Conservation (phyloP, 176 grass and related monocot genomes). For the Areca catechu region DNA sequence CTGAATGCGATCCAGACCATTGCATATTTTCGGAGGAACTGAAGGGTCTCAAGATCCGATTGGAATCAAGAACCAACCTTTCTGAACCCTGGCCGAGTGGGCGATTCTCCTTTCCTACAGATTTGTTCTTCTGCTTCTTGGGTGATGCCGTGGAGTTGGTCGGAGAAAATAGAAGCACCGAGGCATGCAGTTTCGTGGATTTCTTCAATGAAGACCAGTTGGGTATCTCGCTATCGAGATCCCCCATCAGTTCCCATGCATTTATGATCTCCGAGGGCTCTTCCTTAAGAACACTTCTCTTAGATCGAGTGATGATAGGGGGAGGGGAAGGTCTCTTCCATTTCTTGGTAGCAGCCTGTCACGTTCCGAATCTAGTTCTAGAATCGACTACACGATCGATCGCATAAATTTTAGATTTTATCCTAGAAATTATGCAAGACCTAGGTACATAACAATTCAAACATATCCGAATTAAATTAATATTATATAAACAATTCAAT, state of each 20-base stretch:
- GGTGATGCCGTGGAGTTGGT: constrained; percentile 48
- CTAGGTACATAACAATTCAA: too few relatives aligned
- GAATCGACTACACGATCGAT: too few relatives aligned
- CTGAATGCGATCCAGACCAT: constrained; percentile 14
- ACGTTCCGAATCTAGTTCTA: too few relatives aligned
- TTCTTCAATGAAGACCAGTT: constrained; percentile 60
- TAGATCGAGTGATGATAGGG: constrained; percentile 33
- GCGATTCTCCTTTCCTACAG: constrained; percentile 76
- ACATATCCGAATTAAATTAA: too few relatives aligned
- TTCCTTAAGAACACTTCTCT: constrained; percentile 31
- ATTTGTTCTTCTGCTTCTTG: constrained; percentile 27
- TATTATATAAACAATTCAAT: too few relatives aligned
- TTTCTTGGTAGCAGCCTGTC: constrained; percentile 46
- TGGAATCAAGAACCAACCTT: constrained; percentile 31
- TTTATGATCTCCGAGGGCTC: constrained; percentile 73
- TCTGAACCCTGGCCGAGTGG: constrained; percentile 44
- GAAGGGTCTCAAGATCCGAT: constrained; percentile 50
- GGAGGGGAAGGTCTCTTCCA: constrained; percentile 36
- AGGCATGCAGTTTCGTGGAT: constrained; percentile 30
- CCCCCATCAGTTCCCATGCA: constrained; percentile 84
- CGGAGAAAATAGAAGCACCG: constrained; percentile 37
- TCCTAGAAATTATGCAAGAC: too few relatives aligned
- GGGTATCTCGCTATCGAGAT: constrained; percentile 40
- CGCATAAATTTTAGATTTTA: too few relatives aligned
- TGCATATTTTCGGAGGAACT: constrained; percentile 80